Conservation (phyloP, 495 filamentous ascomycete genomes). For the Aspergillus baeticus region DNA sequence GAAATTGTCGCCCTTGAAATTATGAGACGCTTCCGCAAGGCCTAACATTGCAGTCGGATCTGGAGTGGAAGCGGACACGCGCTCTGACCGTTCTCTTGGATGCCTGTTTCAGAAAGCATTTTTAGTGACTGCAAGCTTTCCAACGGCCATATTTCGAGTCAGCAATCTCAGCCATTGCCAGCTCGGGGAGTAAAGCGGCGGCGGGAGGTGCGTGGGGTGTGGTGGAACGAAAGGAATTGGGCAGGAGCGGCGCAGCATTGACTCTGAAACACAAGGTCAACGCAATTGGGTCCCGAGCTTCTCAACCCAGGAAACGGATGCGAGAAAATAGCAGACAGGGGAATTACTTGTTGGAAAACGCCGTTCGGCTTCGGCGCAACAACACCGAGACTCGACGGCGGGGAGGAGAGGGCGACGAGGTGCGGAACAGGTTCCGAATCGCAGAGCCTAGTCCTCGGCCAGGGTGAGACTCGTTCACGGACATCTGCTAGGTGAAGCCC, state of each 20-base stretch:
- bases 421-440: conserved; percentile 38
- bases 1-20: conserved; percentile 42
- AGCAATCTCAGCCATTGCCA: no score
- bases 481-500: conserved; percentile 39
- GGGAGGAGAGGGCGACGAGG: conserved; percentile 30
- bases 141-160: neutral
- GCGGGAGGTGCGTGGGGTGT: neutral
- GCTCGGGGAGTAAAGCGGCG: neutral
- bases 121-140: conserved; percentile 12
- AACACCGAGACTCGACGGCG: conserved; percentile 35
- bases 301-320: neutral
- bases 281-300: neutral
- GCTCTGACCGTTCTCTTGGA: conserved; percentile 16
- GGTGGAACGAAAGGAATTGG: neutral
- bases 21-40: conserved; percentile 35
- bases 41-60: conserved; percentile 33
- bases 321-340: conserved; percentile 10
- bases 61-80: conserved; percentile 36
- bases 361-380: conserved; percentile 40
- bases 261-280: conserved; percentile 7
- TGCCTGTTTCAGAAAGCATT: conserved; percentile 15
- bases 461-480: conserved; percentile 37
- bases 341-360: conserved; percentile 42
- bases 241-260: conserved; percentile 5
- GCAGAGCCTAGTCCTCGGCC: conserved; percentile 35